phyloP scores from a whole-genome alignment of 805 yeast species.

The Candida montana region DNA sequence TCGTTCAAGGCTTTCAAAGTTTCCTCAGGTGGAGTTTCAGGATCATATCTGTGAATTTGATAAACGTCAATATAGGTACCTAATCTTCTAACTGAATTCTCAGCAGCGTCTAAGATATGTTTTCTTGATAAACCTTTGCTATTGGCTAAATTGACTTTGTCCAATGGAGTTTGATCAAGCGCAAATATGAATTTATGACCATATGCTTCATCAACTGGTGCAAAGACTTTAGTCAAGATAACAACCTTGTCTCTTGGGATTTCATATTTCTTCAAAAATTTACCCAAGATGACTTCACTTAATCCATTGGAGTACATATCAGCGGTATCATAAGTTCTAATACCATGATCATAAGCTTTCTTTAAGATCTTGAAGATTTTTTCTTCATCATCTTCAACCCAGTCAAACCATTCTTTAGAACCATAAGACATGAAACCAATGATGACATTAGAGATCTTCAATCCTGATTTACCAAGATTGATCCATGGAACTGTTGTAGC shows the following conservation, averaged over 20 bases:
- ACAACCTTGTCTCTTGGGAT: slow-evolving; percentile 52
- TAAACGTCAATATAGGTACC: slow-evolving; percentile 50
- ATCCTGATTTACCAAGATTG: slow-evolving; percentile 41
- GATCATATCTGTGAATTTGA: slow-evolving; percentile 54
- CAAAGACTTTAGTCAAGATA: slow-evolving; percentile 42
- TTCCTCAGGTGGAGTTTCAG: slow-evolving; percentile 43
- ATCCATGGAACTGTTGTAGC: slow-evolving; percentile 8
- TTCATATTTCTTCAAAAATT: slow-evolving; percentile 44
- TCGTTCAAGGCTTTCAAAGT: slow-evolving; percentile 51
- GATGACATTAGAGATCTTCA: slow-evolving; percentile 42
- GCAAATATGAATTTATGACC: slow-evolving; percentile 13
- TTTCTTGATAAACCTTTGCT: slow-evolving; percentile 40
- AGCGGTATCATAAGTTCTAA: slow-evolving; percentile 51
- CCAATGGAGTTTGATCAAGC: not conserved
- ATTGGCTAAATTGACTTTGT: slow-evolving; percentile 26
- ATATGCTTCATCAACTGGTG: slow-evolving; percentile 15
- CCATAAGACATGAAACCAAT: slow-evolving; percentile 58
- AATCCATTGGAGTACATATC: slow-evolving; percentile 42
- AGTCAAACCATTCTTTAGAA: slow-evolving; percentile 35
- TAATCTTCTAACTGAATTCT: slow-evolving; percentile 38
- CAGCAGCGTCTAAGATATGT: slow-evolving; percentile 40
- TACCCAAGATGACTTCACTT: slow-evolving; percentile 47
- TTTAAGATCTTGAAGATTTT: slow-evolving; percentile 38
- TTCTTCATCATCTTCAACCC: slow-evolving; percentile 45
- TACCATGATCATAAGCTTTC: slow-evolving; percentile 40